Conservation (phyloP, 345 rosid species). For the Luvunga scandens region DNA sequence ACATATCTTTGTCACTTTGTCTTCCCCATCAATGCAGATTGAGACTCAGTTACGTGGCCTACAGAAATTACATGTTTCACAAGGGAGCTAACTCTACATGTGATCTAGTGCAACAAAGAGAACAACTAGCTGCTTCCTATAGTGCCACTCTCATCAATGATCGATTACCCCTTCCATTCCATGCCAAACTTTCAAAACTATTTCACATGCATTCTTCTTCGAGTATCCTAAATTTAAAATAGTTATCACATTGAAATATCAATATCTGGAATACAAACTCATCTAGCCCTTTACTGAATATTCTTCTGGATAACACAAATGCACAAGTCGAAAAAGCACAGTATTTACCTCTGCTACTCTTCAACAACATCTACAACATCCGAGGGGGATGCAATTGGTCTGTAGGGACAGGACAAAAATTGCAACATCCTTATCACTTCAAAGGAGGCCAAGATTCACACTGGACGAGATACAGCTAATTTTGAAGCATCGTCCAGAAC, state of each 20-base stretch:
- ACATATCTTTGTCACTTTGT: no score
- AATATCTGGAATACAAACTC: background rate
- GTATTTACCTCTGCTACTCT: background rate
- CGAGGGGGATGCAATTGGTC: constrained; percentile 1
- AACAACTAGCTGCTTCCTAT: no score
- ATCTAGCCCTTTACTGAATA: background rate
- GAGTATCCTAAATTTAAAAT: background rate
- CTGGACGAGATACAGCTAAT: background rate
- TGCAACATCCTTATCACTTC: background rate
- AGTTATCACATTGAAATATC: background rate
- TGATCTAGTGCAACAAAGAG: no score
- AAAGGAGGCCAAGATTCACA: background rate
- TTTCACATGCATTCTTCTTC: background rate
- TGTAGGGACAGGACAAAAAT: constrained; percentile 8
- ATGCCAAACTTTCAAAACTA: no score
- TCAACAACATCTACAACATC: constrained; percentile 18
- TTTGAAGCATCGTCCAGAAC: background rate
- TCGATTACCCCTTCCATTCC: no score
- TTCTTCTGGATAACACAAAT: background rate
- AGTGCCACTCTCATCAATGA: no score
- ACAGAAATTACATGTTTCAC: no score
- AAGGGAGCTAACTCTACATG: no score
- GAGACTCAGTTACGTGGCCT: no score
- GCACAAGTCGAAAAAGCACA: background rate
- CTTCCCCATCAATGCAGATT: no score